Percentiles rank a stretch among this genome's conserved stretches.
Conservation (phyloP, 2,329 filamentous ascomycete species). For the Ophiostoma ulmi region DNA sequence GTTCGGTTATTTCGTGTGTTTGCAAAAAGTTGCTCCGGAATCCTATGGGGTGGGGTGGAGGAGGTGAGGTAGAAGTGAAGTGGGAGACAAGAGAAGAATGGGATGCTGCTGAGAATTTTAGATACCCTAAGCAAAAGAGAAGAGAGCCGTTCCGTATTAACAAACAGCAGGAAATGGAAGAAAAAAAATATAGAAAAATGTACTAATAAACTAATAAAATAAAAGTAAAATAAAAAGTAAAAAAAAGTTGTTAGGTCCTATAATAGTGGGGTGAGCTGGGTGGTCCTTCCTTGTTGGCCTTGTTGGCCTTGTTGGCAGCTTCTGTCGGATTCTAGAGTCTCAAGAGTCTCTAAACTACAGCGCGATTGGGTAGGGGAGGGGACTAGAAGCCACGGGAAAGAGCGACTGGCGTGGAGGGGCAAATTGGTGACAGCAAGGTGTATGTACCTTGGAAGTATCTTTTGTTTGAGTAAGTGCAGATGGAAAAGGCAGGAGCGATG, state of each 20-base stretch:
- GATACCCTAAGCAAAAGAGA: conserved; percentile 3
- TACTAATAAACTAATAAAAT: background rate
- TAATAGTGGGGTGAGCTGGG: conserved; percentile 6
- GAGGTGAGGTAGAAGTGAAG: conserved; percentile 11
- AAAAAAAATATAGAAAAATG: background rate
- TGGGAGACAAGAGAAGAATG: background rate
- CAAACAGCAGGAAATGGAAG: background rate
- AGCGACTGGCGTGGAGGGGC: conserved; percentile 12
- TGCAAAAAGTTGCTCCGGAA: background rate
- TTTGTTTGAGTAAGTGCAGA: background rate
- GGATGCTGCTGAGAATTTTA: conserved; percentile 13
- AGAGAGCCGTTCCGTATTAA: background rate
- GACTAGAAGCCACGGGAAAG: conserved; percentile 5
- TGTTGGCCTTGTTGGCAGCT: conserved; percentile 12
- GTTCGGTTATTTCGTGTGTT: conserved; percentile 1
- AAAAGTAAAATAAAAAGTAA: background rate
- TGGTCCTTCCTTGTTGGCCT: background rate
- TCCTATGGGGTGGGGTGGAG: conserved; percentile 13
- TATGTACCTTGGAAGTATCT: conserved; percentile 1
- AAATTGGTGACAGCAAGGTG: background rate
- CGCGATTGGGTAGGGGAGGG: conserved; percentile 7
- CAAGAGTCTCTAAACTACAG: background rate
- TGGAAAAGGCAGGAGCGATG: conserved; percentile 3
- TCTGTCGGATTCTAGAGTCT: conserved; percentile 13
- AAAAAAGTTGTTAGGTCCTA: conserved; percentile 3